These are phyloP conservation scores for Stramenopiles sp. DNA, from an alignment of 352 stramenopile species.

Conservation along the genomic window DNA sequence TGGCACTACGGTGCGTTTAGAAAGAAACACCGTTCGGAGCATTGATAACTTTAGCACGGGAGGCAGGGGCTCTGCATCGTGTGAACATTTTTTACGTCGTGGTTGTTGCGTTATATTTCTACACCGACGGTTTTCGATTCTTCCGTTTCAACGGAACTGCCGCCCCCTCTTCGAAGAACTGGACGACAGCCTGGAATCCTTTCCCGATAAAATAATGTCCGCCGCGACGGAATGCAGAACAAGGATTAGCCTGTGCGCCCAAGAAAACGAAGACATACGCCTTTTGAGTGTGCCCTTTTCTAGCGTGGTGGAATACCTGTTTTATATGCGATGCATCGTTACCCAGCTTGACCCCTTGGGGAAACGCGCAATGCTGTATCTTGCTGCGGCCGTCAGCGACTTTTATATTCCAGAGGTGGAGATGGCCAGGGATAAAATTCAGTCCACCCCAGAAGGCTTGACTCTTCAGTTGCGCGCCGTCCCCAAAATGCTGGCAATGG, in stretches of 20 bases:
- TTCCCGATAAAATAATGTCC: neutral
- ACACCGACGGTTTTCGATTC: constrained; percentile 53
- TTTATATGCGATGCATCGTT: constrained; percentile 56
- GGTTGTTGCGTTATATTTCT: constrained; percentile 93
- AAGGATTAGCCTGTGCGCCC: neutral
- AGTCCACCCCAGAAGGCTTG: constrained; percentile 50
- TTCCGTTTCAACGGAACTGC: constrained; percentile 48
- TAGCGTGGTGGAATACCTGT: constrained; percentile 88
- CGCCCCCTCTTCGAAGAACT: no score
- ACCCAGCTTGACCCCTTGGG: constrained; percentile 36
- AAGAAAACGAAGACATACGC: constrained; percentile 30
- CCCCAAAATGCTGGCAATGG: constrained; percentile 78
- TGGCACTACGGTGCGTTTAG: constrained; percentile 79
- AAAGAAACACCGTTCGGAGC: constrained; percentile 81
- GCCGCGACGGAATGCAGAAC: neutral
- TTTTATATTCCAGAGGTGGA: constrained; percentile 82
- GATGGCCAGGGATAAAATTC: constrained; percentile 88
- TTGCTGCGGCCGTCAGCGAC: constrained; percentile 90
- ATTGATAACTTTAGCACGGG: constrained; percentile 94
- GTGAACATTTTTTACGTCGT: constrained; percentile 61
- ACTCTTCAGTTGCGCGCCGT: constrained; percentile 52
- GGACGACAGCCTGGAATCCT: neutral
- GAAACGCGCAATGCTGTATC: constrained; percentile 57
- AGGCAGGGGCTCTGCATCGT: constrained; percentile 50
- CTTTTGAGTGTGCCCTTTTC: constrained; percentile 73